Percentiles rank a stretch among this genome's conserved stretches.
phyloP scores from a whole-genome alignment of 495 filamentous ascomycete species.

The Pyrenula massariospora region DNA sequence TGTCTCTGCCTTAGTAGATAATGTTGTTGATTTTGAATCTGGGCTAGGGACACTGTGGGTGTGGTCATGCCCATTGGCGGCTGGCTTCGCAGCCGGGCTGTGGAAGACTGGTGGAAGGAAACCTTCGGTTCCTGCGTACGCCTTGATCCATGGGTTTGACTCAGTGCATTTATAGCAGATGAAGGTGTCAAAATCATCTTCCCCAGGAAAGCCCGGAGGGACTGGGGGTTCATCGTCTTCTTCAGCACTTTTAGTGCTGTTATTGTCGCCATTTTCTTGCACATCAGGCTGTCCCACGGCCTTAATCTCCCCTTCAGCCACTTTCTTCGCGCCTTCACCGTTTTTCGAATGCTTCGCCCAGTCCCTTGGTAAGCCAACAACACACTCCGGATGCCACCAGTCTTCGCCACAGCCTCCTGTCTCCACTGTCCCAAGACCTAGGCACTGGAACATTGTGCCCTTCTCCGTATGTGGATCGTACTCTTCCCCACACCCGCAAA shows the following conservation, averaged over 20 bases:
- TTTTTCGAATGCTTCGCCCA: conserved; percentile 15
- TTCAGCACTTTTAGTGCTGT: conserved; percentile 11
- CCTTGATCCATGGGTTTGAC: conserved; percentile 82
- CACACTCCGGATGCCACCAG: conserved; percentile 96
- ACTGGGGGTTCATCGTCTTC: conserved; percentile 43
- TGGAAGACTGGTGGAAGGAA: conserved; percentile 64
- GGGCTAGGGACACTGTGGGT: no score
- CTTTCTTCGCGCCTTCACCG: conserved; percentile 10
- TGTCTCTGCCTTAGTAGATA: conserved; percentile 4
- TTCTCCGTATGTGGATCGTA: conserved; percentile 81
- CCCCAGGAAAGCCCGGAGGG: conserved; percentile 75
- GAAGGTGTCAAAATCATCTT: conserved; percentile 79
- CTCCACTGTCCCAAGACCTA: conserved; percentile 69
- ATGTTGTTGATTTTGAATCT: no score
- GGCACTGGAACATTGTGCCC: conserved; percentile 98
- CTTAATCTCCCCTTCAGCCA: background rate
- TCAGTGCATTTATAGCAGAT: conserved; percentile 92
- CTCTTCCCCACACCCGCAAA: conserved; percentile 79
- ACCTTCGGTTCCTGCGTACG: conserved; percentile 71
- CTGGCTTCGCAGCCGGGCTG: conserved; percentile 2
- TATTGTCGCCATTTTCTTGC: conserved; percentile 26
- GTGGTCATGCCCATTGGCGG: conserved; percentile 9
- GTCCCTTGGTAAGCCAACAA: conserved; percentile 62
- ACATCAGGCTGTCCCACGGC: conserved; percentile 13
- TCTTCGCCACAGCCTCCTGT: conserved; percentile 92